Evolutionary conservation across 2,329 filamentous ascomycete genomes (phyloP), one percentile per base, ranked within the genome.

Genomic region (Colletotrichum sp.): DNA sequence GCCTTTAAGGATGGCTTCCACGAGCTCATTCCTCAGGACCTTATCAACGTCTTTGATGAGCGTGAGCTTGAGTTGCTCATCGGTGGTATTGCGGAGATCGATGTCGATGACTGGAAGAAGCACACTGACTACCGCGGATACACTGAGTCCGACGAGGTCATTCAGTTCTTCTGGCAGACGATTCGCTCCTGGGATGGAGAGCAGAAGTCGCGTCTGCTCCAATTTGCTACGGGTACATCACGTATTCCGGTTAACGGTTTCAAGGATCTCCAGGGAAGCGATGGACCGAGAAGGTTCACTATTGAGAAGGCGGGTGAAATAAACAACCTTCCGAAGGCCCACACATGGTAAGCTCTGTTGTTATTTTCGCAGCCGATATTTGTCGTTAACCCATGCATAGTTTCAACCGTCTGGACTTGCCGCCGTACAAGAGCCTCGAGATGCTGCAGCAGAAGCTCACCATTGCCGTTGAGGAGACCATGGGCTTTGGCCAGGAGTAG

Each of bases 71-170:
- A 99, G 86, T 88, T 99, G 79, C 90, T 99, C 80, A 99, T 99
- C 82, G 97, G 97, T 79, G 97, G 97, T 90, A 99, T 99, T 81
- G 97, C 97, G n/a, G 97, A 99, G 86, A 99, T 99, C 80, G 97
- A 99, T 82, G 96, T 99, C 18, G 97, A 99, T 76, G 97, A 99
- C 86, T 99, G 97, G 97, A 99, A 99, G 94, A 99, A 99, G 90
- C 97, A 99, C 87, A 99, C 97, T 63, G 97, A 99, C 83, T 99
- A 99, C 86, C 94, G 97, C 80, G 97, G 97, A 71, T 99, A 99
- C 90, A 98, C 98, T 12, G 97, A 99, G 87, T 96, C 93, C 73
- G 97, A 99, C 81, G 95, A 98, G 82, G 97, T 99, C 30, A 97
- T 99, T 79, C 95, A 98, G 85, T 96, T 98, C 89, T 99, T 99